Evolutionary conservation across 331 rosid species (phyloP), one percentile per base, ranked within the genome.

Genomic region (Arachis monticola): DNA sequence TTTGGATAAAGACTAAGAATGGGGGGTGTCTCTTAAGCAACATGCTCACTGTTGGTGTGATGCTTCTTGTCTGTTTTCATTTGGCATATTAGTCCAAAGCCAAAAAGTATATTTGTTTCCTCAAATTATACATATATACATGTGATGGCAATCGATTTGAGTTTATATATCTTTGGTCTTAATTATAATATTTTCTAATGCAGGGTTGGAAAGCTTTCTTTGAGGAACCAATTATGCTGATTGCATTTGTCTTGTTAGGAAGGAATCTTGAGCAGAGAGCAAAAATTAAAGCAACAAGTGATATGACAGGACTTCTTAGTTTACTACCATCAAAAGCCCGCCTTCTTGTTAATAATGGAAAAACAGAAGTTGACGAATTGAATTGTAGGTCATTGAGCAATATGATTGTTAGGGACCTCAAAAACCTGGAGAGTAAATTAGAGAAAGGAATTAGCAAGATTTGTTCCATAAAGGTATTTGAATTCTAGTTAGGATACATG

Each of bases 151-250:
- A 9, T 46, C 35, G 31, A 72, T 70, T 12, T 66, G 31, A 77
- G 75, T 59, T 65, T 65, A 42, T 46, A 56, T 67, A 41, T 88
- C 40, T 65, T 76, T 60, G 78, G 52, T 88, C 40, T 65, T 76
- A 64, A 80, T 60, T 74, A 69, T 14, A 13, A 35, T 10, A 63
- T 85, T 66, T 81, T 59, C 61, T 14, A 55, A 47, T 70, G 84
- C 93, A 94, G 99, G 99, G 99, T 30, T 94, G 99, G 99, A 92
- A 88, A 89, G 88, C 97, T 7, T 94, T 94, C 89, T 94, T 94
- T 78, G 99, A 94, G 86, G 99, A 94, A 70, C 99, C 99, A 64
- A 92, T 94, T 56, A 94, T 94, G 99, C 88, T 94, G 51, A 94
- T 94, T 73, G 99, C 99, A 77, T 94, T 94, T 57, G 97, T 94